A percentile compares a stretch with the other conserved stretches of the same genome.
These are phyloP conservation scores for Boletus sp. DNA, from an alignment of 768 basidiomycete species.

Conservation along the genomic window DNA sequence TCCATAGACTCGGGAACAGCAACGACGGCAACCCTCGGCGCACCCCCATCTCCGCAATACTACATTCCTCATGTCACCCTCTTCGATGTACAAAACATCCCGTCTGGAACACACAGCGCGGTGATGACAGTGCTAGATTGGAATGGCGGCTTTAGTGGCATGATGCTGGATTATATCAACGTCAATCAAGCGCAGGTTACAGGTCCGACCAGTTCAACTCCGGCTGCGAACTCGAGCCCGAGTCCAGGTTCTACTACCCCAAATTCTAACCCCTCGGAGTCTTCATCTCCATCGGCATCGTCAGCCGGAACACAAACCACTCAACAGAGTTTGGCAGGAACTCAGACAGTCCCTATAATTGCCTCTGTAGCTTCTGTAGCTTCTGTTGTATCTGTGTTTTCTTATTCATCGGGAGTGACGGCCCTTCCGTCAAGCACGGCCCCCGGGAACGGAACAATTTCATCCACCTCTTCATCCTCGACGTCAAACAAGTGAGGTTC, in stretches of 20 bases:
- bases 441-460: neutral
- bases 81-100: constrained; percentile 21
- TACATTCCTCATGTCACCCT: constrained; percentile 21
- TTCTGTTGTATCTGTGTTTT: constrained; percentile 3
- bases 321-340: neutral
- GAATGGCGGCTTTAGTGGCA: constrained; percentile 25
- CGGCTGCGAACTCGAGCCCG: neutral
- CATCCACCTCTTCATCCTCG: constrained; percentile 1
- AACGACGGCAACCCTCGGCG: constrained; percentile 22
- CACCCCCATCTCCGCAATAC: constrained; percentile 24
- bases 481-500: constrained; percentile 14
- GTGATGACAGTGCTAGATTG: constrained; percentile 27
- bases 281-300: constrained; percentile 7
- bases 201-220: neutral
- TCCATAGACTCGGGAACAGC: constrained; percentile 23
- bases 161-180: constrained; percentile 30
- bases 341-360: neutral
- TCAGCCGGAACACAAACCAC: neutral
- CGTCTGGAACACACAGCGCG: constrained; percentile 23
- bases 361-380: neutral
- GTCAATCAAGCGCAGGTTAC: constrained; percentile 23
- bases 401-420: constrained; percentile 5
- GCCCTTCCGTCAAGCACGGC: constrained; percentile 12
- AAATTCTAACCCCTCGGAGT: constrained; percentile 3
- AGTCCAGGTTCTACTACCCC: neutral